Percentiles rank a stretch among this genome's conserved stretches.
Evolutionary conservation across 371 early-diverging fungal genomes (phyloP).

Genomic region (Actinomortierella ambigua): DNA sequence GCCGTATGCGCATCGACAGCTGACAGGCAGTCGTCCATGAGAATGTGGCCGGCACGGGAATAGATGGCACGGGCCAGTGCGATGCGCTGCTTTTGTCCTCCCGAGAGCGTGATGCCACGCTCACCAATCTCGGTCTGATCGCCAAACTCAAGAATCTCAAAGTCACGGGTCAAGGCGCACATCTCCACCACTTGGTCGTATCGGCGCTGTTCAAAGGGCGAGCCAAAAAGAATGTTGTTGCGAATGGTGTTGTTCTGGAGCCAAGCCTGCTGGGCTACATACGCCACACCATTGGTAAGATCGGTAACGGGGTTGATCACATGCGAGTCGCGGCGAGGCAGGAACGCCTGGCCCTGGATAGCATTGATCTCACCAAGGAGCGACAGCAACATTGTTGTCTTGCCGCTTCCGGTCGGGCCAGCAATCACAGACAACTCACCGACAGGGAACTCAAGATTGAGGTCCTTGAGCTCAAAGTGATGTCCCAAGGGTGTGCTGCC

Average conservation of each 20-base stretch:
- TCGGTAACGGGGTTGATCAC: slow-evolving; percentile 46
- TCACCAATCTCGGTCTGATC: slow-evolving; percentile 92
- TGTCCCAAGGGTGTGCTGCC: slow-evolving; percentile 22
- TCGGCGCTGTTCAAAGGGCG: slow-evolving; percentile 65
- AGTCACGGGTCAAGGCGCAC: slow-evolving; percentile 80
- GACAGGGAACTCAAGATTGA: slow-evolving; percentile 52
- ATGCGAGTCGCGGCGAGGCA: slow-evolving; percentile 29
- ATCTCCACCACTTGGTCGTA: slow-evolving; percentile 67
- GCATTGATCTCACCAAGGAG: slow-evolving; percentile 55
- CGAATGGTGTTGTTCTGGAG: slow-evolving; percentile 79
- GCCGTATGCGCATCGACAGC: slow-evolving; percentile 90
- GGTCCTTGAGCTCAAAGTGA: slow-evolving; percentile 54
- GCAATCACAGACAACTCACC: slow-evolving; percentile 52
- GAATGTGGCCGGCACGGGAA: slow-evolving; percentile 66
- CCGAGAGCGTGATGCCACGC: slow-evolving; percentile 85
- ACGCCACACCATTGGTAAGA: slow-evolving; percentile 62
- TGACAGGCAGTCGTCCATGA: slow-evolving; percentile 82
- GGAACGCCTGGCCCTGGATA: slow-evolving; percentile 46
- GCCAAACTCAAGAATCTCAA: slow-evolving; percentile 80
- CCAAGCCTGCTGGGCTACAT: slow-evolving; percentile 85
- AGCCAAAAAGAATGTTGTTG: slow-evolving; percentile 85
- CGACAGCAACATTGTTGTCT: slow-evolving; percentile 51
- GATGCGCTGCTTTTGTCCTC: slow-evolving; percentile 86
- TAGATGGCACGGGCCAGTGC: slow-evolving; percentile 84
- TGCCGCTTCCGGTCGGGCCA: slow-evolving; percentile 59